phyloP scores from a whole-genome alignment of 176 grass and related monocot species.

The Hordeum marinum region DNA sequence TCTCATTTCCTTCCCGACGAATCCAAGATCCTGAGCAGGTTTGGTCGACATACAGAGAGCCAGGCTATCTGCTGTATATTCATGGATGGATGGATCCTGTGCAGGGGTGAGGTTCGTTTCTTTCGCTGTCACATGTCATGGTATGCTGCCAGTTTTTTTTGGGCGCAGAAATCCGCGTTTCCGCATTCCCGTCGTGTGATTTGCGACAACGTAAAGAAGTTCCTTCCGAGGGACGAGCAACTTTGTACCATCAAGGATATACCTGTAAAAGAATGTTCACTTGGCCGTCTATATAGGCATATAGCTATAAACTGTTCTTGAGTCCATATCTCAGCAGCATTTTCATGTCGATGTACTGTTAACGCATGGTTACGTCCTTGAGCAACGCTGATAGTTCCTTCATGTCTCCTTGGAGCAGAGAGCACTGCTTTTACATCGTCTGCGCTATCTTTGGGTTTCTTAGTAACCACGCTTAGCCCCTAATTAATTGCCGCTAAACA shows the following conservation, averaged over 20 bases:
- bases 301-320: not conserved
- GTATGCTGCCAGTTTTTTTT: slow-evolving; percentile 22
- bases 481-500: not conserved
- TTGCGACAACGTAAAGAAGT: slow-evolving; percentile 15
- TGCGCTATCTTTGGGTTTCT: no score
- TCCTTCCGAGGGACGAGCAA: not conserved
- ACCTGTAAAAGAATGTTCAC: not conserved
- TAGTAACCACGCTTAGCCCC: no score
- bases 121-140: slow-evolving; percentile 1
- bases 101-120: slow-evolving; percentile 12
- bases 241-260: not conserved
- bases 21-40: not conserved
- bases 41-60: not conserved
- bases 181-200: not conserved
- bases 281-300: not conserved
- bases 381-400: no score
- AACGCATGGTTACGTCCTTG: no score
- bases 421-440: no score
- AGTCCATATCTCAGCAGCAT: no score
- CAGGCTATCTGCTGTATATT: slow-evolving; percentile 35
- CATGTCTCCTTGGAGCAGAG: no score
- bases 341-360: no score
- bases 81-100: not conserved
- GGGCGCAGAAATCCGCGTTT: slow-evolving; percentile 8
- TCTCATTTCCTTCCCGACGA: not conserved